These are phyloP conservation scores for Thinopyrum elongatum DNA, from an alignment of 176 grass and related monocot genomes.

Conservation along the genomic window DNA sequence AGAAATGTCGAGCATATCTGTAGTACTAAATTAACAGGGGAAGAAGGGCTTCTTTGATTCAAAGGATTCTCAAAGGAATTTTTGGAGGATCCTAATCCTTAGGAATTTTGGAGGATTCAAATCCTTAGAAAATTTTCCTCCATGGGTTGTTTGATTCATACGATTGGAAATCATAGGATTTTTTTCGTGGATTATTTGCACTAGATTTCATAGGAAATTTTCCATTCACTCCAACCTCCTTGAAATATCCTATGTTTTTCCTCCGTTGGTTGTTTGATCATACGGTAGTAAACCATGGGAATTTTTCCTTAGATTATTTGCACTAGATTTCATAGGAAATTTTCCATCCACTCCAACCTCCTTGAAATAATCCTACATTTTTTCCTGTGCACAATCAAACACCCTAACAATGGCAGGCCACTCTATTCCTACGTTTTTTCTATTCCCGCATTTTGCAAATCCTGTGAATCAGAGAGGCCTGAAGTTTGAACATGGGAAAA, in stretches of 20 bases:
- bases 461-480: not conserved
- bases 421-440: not conserved
- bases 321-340: too few species aligned
- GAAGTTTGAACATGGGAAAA: not conserved
- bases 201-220: too few species aligned
- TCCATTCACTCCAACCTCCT: too few species aligned
- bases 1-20: not conserved
- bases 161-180: not conserved
- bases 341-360: too few species aligned
- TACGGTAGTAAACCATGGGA: too few species aligned
- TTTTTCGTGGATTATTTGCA: not conserved
- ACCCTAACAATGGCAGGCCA: not conserved
- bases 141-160: not conserved
- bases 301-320: too few species aligned
- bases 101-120: not conserved
- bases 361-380: not conserved
- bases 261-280: too few species aligned
- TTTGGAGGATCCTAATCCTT: not conserved
- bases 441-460: not conserved
- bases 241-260: too few species aligned
- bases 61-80: not conserved
- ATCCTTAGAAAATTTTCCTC: not conserved
- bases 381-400: not conserved
- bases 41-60: not conserved
- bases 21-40: not conserved